These are phyloP conservation scores for Geosmithia morbida DNA, from an alignment of 2,329 filamentous ascomycete species.

Conservation along the genomic window DNA sequence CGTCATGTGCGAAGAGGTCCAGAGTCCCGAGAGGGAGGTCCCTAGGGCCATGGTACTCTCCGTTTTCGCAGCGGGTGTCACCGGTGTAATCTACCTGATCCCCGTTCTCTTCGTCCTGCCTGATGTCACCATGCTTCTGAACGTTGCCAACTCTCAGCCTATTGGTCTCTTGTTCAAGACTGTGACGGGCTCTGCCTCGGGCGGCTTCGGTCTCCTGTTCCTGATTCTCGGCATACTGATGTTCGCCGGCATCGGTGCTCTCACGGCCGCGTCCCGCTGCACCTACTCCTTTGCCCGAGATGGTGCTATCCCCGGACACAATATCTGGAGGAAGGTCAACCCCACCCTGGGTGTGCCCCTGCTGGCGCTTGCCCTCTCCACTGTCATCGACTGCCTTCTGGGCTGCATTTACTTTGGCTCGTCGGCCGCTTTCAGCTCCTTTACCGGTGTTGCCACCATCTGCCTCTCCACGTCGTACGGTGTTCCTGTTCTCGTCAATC, in stretches of 20 bases:
- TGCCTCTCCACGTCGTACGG: slow-evolving; percentile 64
- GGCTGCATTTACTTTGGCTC: slow-evolving; percentile 72
- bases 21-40: slow-evolving; percentile 43
- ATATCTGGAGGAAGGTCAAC: slow-evolving; percentile 52
- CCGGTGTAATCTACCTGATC: slow-evolving; percentile 50
- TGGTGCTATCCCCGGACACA: slow-evolving; percentile 57
- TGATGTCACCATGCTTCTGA: slow-evolving; percentile 46
- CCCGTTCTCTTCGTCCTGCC: slow-evolving; percentile 66
- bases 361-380: slow-evolving; percentile 53
- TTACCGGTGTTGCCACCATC: slow-evolving; percentile 69
- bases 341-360: slow-evolving; percentile 54
- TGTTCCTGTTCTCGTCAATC: slow-evolving; percentile 57
- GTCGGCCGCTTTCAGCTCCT: slow-evolving; percentile 62
- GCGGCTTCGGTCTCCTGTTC: slow-evolving; percentile 63
- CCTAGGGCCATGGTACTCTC: slow-evolving; percentile 55
- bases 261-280: slow-evolving; percentile 61
- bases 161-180: slow-evolving; percentile 64
- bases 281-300: slow-evolving; percentile 66
- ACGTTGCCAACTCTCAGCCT: slow-evolving; percentile 57
- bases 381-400: slow-evolving; percentile 53
- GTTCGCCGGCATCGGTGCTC: slow-evolving; percentile 60
- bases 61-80: slow-evolving; percentile 49
- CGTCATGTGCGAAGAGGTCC: slow-evolving; percentile 47
- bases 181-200: slow-evolving; percentile 56
- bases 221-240: slow-evolving; percentile 63